Base-by-base conservation (phyloP, 306 rosid genomes). In the Psophocarpus tetragonolobus region DNA sequence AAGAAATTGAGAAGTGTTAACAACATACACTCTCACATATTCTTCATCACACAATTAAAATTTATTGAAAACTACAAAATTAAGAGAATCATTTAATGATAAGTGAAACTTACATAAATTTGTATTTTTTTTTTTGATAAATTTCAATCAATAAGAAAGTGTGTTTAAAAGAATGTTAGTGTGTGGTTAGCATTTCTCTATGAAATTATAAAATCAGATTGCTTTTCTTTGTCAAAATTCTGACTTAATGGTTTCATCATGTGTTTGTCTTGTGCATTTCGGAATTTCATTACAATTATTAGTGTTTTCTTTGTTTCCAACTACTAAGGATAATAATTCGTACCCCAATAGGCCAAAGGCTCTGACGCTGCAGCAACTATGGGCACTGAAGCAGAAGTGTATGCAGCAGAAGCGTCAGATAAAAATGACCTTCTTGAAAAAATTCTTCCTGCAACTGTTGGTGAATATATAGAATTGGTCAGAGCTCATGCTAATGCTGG, bases 321-420 rank as follows among this genome's bases (percentile, higher is more conserved):
- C n/a, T 57, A 15, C 41, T 69, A 57, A 76, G 27, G 66, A 48
- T 74, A 36, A 45, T 50, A 38, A 71, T 35, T 73, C 80, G 66
- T 82, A 65, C 68, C 74, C 79, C 70, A 54, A 64, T 85, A 94
- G 98, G 91, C 84, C 71, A 92, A 87, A 81, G 99, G 97, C 76
- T 87, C 97, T 73, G 97, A 92, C 81, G 97, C 99, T 83, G 97
- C 99, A 38, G 85, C 92, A 33, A 86, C 97, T n/a, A 88, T 57
- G 86, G 97, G 99, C 30, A 84, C 97, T 41, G 99, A 92, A 86
- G 99, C 99, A 27, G 91, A 90, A 63, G 97, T 95, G 30, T 95
- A 95, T 87, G 99, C 99, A 1, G 89, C 96, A 21, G 97, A 92
- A 91, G 97, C 99, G 73, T 89, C 97, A 13, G 91, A 91, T 79